phyloP scores from a whole-genome alignment of 768 basidiomycete species.

The Trametes meyenii region DNA sequence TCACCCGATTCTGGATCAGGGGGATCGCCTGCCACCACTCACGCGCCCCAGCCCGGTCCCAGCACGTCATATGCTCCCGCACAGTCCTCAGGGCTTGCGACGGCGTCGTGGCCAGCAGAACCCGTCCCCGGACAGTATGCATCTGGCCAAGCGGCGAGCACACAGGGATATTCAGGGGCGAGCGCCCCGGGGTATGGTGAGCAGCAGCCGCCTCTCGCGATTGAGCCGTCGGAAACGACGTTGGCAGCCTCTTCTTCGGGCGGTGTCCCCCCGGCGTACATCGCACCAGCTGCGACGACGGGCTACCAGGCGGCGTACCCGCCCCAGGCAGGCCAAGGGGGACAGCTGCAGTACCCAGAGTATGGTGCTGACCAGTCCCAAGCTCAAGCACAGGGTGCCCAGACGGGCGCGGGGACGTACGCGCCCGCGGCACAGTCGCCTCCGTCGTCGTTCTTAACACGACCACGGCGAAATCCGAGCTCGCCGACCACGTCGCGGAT shows the following conservation, averaged over 20 bases:
- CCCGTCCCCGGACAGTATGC: conserved; percentile 23
- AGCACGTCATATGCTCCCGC: conserved; percentile 24
- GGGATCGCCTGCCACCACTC: conserved; percentile 21
- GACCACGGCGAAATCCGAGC: conserved; percentile 17
- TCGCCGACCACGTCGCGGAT: conserved; percentile 17
- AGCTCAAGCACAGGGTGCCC: conserved; percentile 6
- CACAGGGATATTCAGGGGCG: conserved; percentile 20
- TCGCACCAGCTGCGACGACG: conserved; percentile 8
- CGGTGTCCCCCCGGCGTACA: conserved; percentile 25
- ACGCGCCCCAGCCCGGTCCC: conserved; percentile 16
- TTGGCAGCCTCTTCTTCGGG: conserved; percentile 34
- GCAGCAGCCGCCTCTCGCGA: conserved; percentile 32
- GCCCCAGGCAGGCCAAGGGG: conserved; percentile 2
- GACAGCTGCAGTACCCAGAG: neutral
- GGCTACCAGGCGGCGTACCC: conserved; percentile 8
- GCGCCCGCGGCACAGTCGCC: conserved; percentile 6
- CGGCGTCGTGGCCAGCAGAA: conserved; percentile 42
- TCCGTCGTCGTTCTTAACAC: conserved; percentile 17
- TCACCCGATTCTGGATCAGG: conserved; percentile 33
- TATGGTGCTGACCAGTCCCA: conserved; percentile 24
- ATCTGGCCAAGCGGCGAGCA: neutral
- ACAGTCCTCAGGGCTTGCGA: conserved; percentile 29
- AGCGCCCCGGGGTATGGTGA: conserved; percentile 26
- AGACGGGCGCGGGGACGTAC: neutral
- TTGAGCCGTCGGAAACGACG: conserved; percentile 37